These are phyloP conservation scores for Hanseniaspora taiwanica DNA, from an alignment of 805 yeast genomes.

Conservation along the genomic window DNA sequence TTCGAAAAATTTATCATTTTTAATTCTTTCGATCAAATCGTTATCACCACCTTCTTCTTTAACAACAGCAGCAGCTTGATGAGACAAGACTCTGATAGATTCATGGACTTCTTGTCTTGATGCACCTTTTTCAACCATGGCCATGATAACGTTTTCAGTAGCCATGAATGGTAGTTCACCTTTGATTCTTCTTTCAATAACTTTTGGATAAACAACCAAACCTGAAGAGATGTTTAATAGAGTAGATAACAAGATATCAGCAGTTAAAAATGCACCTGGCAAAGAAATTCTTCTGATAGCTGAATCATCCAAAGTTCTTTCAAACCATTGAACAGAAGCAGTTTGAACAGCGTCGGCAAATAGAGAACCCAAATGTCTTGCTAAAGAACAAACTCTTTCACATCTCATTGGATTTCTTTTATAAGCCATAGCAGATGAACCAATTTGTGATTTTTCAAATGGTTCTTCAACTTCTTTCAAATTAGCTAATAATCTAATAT, in stretches of 20 bases:
- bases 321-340: conserved; percentile 98
- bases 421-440: conserved; percentile 97
- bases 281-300: conserved; percentile 95
- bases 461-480: conserved; percentile 97
- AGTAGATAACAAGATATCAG: conserved; percentile 84
- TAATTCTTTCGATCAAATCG: conserved; percentile 83
- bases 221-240: conserved; percentile 88
- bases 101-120: conserved; percentile 98
- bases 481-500: conserved; percentile 87
- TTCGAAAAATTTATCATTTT: conserved; percentile 62
- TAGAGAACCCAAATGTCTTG: conserved; percentile 88
- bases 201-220: conserved; percentile 95
- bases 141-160: conserved; percentile 97
- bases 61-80: conserved; percentile 94
- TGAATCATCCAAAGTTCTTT: conserved; percentile 94
- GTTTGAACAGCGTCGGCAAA: conserved; percentile 92
- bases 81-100: conserved; percentile 90
- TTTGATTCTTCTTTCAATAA: conserved; percentile 88
- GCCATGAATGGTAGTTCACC: conserved; percentile 99
- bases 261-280: conserved; percentile 93
- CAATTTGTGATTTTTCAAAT: conserved; percentile 95
- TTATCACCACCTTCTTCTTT: conserved; percentile 98
- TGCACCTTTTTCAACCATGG: conserved; percentile 96
- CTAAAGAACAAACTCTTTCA: conserved; percentile 96
- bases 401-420: conserved; percentile 99